phyloP scores from a whole-genome alignment of 441 rosid genomes.

The Rhodomyrtus psidioides region DNA sequence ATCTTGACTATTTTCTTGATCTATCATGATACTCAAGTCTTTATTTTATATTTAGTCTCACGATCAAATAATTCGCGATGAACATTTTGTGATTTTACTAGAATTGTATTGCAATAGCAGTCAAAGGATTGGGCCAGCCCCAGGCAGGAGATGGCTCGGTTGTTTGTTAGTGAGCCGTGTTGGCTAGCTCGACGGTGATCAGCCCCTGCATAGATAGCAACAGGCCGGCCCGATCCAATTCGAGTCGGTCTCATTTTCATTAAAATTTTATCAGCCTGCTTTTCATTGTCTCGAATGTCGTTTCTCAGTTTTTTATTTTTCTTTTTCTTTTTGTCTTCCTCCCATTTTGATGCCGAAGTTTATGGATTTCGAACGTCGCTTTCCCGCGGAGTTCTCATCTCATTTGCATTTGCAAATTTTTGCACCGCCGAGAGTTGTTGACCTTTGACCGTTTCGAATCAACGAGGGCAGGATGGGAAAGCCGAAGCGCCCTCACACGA shows the following conservation, averaged over 20 bases:
- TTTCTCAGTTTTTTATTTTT: not conserved
- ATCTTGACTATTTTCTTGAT: no score
- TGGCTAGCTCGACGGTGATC: not conserved
- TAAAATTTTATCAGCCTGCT: not conserved
- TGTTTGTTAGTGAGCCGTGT: not conserved
- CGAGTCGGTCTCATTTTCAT: fast-evolving
- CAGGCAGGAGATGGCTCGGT: fast-evolving
- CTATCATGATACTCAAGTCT: no score
- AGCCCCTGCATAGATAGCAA: not conserved
- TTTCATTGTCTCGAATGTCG: not conserved
- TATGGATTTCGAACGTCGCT: not conserved
- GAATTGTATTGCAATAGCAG: no score
- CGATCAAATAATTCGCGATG: no score
- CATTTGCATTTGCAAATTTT: not conserved
- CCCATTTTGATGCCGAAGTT: not conserved
- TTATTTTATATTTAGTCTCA: not conserved
- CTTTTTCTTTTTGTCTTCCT: no score
- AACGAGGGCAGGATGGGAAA: not conserved
- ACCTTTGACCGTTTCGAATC: not conserved
- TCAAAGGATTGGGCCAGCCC: no score
- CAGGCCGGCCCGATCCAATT: fast-evolving
- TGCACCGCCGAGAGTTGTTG: not conserved
- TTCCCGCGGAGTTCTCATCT: not conserved
- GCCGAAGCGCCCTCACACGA: not conserved
- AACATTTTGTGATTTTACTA: no score